Evolutionary conservation across 768 basidiomycete genomes (phyloP).

Genomic region (Rhizopogon vulgaris): DNA sequence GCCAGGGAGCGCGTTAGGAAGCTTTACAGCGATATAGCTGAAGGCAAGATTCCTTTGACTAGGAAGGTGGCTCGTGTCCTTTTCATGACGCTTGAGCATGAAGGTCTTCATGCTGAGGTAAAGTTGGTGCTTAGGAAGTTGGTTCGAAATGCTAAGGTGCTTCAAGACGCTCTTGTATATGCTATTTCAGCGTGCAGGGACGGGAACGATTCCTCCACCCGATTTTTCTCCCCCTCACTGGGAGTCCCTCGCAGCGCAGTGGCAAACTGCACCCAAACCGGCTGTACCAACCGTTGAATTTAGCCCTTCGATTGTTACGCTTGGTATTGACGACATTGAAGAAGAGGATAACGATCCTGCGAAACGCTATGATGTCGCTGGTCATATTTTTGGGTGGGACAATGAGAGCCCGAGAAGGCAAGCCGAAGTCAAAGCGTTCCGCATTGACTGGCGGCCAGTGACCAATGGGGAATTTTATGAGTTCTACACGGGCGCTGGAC

Average conservation of each 20-base stretch:
- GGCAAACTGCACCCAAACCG: constrained; percentile 42
- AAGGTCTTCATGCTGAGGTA: constrained; percentile 81
- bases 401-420: constrained; percentile 73
- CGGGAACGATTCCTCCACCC: constrained; percentile 71
- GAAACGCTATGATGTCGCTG: constrained; percentile 32
- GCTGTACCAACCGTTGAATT: constrained; percentile 43
- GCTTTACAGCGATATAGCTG: constrained; percentile 68
- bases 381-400: constrained; percentile 90
- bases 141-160: constrained; percentile 1
- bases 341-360: constrained; percentile 44
- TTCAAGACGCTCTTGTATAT: constrained; percentile 83
- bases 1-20: constrained; percentile 67
- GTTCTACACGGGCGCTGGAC: constrained; percentile 46
- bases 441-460: constrained; percentile 79
- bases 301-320: constrained; percentile 48
- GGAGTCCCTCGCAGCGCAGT: constrained; percentile 41
- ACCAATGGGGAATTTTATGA: constrained; percentile 82
- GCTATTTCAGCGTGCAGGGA: constrained; percentile 78
- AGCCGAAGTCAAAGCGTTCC: constrained; percentile 62
- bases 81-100: constrained; percentile 90
- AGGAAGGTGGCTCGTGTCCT: constrained; percentile 72
- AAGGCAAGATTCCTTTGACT: constrained; percentile 43
- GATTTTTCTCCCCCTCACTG: constrained; percentile 74
- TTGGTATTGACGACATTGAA: constrained; percentile 87
- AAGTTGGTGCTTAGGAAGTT: background rate